Percentiles rank a stretch among this genome's conserved stretches.
Conservation (phyloP, 1,284 basidiomycete species). For the Retiboletus flavoniger region DNA sequence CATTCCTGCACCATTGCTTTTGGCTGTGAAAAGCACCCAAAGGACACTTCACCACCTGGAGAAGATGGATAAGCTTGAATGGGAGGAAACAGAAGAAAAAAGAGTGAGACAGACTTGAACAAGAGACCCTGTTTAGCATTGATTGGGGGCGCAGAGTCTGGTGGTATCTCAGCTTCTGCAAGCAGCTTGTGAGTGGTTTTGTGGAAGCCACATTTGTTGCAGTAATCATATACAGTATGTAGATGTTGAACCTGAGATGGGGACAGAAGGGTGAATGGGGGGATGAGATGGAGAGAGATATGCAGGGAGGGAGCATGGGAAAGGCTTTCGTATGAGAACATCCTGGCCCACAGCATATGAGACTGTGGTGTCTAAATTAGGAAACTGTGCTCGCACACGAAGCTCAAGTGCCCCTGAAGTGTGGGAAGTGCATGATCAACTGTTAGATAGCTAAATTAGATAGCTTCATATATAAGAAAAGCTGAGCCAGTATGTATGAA, state of each 20-base stretch:
- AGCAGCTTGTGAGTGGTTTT: constrained; percentile 67
- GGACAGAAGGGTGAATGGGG: constrained; percentile 2
- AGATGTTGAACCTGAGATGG: constrained; percentile 72
- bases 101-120: constrained; percentile 63
- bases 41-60: constrained; percentile 84
- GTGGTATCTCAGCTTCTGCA: constrained; percentile 59
- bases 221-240: constrained; percentile 84
- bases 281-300: constrained; percentile 5
- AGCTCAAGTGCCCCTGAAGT: too few species aligned
- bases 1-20: constrained; percentile 57
- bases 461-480: too few species aligned
- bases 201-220: constrained; percentile 69
- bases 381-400: too few species aligned
- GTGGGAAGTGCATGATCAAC: too few species aligned
- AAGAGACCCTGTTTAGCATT: constrained; percentile 77
- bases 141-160: constrained; percentile 66
- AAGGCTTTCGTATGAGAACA: too few species aligned
- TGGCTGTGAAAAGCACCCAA: constrained; percentile 78
- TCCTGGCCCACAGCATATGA: too few species aligned
- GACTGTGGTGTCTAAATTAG: too few species aligned
- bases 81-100: not conserved
- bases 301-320: too few species aligned
- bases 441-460: too few species aligned
- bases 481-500: too few species aligned
- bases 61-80: constrained; percentile 9